These are phyloP conservation scores for Gossypioides kirkii DNA, from an alignment of 345 rosid species.

Conservation along the genomic window DNA sequence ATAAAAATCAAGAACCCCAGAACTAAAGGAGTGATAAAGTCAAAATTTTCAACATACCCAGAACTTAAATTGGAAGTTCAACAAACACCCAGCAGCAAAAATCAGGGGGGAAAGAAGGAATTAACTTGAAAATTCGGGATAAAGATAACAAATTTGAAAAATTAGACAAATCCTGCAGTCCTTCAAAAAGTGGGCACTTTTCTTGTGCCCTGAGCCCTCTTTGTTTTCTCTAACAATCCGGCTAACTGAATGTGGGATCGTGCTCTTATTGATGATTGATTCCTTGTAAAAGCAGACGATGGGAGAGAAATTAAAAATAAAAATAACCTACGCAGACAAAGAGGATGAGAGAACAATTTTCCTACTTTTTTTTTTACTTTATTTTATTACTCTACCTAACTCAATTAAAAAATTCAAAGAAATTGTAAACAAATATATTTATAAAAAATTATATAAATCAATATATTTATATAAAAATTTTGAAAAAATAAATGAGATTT, in stretches of 20 bases:
- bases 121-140: conserved; percentile 2
- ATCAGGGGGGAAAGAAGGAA: conserved; percentile 4
- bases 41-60: conserved; percentile 7
- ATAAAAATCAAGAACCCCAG: conserved; percentile 2
- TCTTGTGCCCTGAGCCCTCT: background rate
- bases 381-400: conserved; percentile 2
- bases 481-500: no score
- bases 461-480: no score
- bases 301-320: background rate
- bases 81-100: conserved; percentile 6
- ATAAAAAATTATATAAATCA: no score
- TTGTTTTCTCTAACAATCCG: background rate
- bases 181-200: background rate
- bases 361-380: background rate
- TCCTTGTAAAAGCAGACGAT: background rate
- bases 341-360: background rate
- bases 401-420: background rate
- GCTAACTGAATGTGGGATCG: conserved; percentile 6
- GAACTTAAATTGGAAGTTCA: background rate
- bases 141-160: conserved; percentile 3
- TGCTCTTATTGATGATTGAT: background rate
- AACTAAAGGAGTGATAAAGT: conserved; percentile 2
- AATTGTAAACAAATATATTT: background rate
- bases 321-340: background rate
- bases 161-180: background rate